Percentiles rank a stretch among this genome's conserved stretches.
These are phyloP conservation scores for Thinopyrum elongatum DNA, from an alignment of 176 grass and related monocot genomes.

Conservation along the genomic window DNA sequence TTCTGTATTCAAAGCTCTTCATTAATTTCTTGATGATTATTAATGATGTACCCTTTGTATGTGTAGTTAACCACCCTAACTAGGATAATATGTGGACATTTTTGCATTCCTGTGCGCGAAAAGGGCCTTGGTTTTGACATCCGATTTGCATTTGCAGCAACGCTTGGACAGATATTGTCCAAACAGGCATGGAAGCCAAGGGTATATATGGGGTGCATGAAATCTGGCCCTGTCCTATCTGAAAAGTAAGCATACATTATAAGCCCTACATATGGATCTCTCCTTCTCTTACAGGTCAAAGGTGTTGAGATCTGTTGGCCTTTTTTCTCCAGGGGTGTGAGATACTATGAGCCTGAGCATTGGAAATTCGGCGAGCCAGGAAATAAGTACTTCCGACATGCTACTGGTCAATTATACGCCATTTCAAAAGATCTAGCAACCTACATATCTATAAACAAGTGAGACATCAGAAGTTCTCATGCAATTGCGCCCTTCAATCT, in stretches of 20 bases:
- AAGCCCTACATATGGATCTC: not conserved
- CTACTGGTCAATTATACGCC: constrained; percentile 68
- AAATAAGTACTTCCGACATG: constrained; percentile 74
- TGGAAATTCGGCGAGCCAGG: constrained; percentile 73
- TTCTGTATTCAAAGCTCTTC: not conserved
- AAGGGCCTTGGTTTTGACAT: not conserved
- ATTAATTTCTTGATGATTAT: not conserved
- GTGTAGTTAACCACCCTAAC: not conserved
- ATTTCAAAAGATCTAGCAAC: constrained; percentile 73
- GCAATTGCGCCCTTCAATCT: not conserved
- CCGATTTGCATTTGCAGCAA: constrained; percentile 42
- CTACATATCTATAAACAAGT: constrained; percentile 79
- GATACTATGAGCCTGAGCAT: constrained; percentile 68
- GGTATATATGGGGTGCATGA: constrained; percentile 99
- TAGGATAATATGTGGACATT: not conserved
- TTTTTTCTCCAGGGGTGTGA: constrained; percentile 46
- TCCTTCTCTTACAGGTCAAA: not conserved
- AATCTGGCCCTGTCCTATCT: constrained; percentile 84
- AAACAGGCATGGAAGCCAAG: constrained; percentile 66
- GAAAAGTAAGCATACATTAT: constrained; percentile 63
- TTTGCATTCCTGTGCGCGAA: not conserved
- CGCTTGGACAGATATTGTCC: constrained; percentile 56
- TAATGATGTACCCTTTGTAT: not conserved
- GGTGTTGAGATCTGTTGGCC: not conserved
- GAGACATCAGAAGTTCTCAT: constrained; percentile 15